Conservation (phyloP, 2,329 filamentous ascomycete species). For the Lizonia empirigonia region DNA sequence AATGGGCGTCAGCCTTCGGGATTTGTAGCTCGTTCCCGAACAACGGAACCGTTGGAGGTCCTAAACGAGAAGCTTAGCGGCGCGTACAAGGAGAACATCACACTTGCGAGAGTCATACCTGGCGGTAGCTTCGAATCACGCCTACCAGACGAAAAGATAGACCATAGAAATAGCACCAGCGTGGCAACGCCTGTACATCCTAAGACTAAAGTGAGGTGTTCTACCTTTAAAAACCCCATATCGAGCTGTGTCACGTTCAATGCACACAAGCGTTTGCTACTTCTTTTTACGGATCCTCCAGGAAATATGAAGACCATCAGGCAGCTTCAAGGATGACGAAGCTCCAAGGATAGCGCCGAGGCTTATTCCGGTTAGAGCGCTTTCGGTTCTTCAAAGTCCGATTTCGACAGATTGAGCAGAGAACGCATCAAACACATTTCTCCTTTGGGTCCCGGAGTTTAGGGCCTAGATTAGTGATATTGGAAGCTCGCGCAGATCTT, state of each 20-base stretch:
- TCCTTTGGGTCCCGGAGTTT: slow-evolving; percentile 11
- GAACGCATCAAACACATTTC: not conserved
- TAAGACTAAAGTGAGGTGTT: not conserved
- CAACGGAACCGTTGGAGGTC: slow-evolving; percentile 14
- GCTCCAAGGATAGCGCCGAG: no score
- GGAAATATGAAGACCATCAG: no score
- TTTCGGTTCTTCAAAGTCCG: not conserved
- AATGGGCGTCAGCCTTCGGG: slow-evolving; percentile 12
- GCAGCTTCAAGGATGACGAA: no score
- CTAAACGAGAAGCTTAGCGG: slow-evolving; percentile 1
- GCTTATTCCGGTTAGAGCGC: no score
- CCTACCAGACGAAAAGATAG: slow-evolving; percentile 3
- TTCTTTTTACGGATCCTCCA: no score
- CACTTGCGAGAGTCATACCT: slow-evolving; percentile 1
- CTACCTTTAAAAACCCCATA: no score
- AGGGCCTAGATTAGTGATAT: not conserved
- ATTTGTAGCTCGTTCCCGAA: slow-evolving; percentile 19
- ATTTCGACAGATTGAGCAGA: not conserved
- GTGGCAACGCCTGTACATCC: not conserved
- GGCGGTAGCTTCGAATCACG: slow-evolving; percentile 8
- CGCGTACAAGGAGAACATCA: not conserved
- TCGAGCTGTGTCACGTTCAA: no score
- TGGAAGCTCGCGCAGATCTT: slow-evolving; percentile 2
- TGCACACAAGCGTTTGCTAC: no score
- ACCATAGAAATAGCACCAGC: slow-evolving; percentile 5